phyloP scores from a whole-genome alignment of 305 asterid genomes.

The Solanum hybrid region DNA sequence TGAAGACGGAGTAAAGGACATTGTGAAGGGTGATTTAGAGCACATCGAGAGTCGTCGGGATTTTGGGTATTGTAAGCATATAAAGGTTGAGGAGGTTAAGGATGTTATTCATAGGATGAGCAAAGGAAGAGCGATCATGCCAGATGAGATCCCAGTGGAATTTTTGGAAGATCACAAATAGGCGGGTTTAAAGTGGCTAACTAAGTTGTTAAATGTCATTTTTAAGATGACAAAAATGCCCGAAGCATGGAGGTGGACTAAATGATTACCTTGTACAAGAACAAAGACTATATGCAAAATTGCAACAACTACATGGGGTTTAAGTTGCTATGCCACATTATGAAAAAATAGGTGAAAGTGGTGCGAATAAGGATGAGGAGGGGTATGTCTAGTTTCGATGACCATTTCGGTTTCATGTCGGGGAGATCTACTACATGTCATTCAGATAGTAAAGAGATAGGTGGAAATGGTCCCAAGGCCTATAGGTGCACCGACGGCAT shows the following conservation, averaged over 20 bases:
- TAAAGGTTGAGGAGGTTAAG: neutral
- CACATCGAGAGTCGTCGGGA: neutral
- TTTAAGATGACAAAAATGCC: neutral
- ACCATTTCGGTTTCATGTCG: neutral
- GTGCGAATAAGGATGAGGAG: neutral
- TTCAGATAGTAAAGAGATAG: neutral
- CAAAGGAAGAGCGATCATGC: neutral
- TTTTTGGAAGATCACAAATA: neutral
- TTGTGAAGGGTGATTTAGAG: neutral
- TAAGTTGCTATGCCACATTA: neutral
- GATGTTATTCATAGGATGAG: neutral
- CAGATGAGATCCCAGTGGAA: neutral
- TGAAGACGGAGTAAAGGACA: neutral
- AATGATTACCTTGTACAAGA: neutral
- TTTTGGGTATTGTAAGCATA: neutral
- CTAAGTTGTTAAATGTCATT: neutral
- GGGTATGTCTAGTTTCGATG: neutral
- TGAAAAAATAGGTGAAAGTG: neutral
- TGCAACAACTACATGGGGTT: neutral
- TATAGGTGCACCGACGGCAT: neutral
- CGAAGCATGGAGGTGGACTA: neutral
- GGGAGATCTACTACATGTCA: neutral
- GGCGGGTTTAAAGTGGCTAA: neutral
- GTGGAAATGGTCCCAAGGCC: neutral
- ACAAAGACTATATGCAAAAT: neutral